phyloP scores from a whole-genome alignment of 208 protist genomes.

The Leishmania tarentolae region DNA sequence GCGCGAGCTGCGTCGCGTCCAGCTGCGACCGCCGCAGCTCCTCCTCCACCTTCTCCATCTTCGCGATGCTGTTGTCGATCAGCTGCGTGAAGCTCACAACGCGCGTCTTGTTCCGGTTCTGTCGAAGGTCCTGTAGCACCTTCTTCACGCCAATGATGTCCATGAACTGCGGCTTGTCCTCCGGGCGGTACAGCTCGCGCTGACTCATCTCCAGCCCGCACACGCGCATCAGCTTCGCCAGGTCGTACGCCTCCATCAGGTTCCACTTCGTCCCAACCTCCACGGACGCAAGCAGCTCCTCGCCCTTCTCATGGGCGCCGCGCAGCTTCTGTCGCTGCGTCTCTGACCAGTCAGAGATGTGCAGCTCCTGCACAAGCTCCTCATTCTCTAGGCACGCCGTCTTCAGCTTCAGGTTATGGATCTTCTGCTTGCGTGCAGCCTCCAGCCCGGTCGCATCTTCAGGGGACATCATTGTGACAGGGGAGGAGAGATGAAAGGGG shows the following conservation, averaged over 20 bases:
- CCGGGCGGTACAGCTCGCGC: constrained; percentile 78
- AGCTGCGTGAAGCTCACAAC: constrained; percentile 76
- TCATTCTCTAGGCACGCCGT: constrained; percentile 80
- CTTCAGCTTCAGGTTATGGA: constrained; percentile 89
- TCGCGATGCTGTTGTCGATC: constrained; percentile 80
- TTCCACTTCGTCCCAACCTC: constrained; percentile 86
- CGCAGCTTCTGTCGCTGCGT: constrained; percentile 80
- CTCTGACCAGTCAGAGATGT: constrained; percentile 84
- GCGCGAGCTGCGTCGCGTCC: constrained; percentile 72
- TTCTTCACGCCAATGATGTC: constrained; percentile 79
- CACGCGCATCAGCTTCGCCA: constrained; percentile 77
- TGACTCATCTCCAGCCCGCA: constrained; percentile 74
- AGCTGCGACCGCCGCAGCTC: constrained; percentile 57
- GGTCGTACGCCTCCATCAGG: constrained; percentile 81
- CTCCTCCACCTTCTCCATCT: constrained; percentile 87
- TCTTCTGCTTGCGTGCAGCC: constrained; percentile 88
- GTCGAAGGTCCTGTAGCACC: constrained; percentile 72
- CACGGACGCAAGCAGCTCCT: constrained; percentile 66
- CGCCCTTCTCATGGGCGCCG: constrained; percentile 72
- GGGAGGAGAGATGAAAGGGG: neutral
- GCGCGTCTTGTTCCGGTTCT: constrained; percentile 85
- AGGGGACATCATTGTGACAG: constrained; percentile 43
- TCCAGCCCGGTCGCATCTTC: constrained; percentile 77
- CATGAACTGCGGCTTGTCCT: constrained; percentile 89
- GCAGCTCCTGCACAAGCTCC: constrained; percentile 83